Percentiles rank a stretch among this genome's conserved stretches.
Evolutionary conservation across 192 early-diverging fungal species (phyloP).

Genomic region (Backusella liffmaniae): DNA sequence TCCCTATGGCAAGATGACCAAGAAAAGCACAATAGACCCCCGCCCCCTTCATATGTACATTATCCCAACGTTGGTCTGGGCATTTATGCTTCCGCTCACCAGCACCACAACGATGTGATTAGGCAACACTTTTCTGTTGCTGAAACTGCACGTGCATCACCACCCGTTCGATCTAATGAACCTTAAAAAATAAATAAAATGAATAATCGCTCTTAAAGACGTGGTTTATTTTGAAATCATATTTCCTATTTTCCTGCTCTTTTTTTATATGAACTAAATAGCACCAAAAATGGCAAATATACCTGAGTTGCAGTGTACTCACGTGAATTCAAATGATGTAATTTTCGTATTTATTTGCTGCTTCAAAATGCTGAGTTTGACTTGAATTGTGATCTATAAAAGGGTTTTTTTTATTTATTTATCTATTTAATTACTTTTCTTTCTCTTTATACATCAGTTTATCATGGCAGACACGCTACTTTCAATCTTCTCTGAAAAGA

Average conservation of each 20-base stretch:
- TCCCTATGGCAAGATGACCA: not conserved
- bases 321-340: conserved; percentile 7
- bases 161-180: not conserved
- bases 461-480: conserved; percentile 34
- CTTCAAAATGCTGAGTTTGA: not conserved
- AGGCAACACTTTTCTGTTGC: conserved; percentile 18
- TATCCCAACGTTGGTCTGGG: conserved; percentile 35
- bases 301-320: not conserved
- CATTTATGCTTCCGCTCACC: conserved; percentile 37
- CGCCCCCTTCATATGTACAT: not conserved
- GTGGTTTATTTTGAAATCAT: not conserved
- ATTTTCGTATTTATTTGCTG: not conserved
- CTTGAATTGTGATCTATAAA: not conserved
- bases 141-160: not conserved
- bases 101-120: conserved; percentile 37
- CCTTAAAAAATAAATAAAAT: not conserved
- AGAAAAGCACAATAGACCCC: not conserved
- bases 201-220: too few species aligned
- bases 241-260: not conserved
- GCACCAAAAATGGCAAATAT: not conserved
- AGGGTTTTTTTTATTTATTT: conserved; percentile 1
- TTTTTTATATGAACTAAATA: not conserved
- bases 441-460: not conserved
- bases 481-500: conserved; percentile 30
- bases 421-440: not conserved